Percentiles rank a stretch among this genome's conserved stretches.
phyloP scores from a whole-genome alignment of 306 rosid genomes.

The Psophocarpus tetragonolobus region DNA sequence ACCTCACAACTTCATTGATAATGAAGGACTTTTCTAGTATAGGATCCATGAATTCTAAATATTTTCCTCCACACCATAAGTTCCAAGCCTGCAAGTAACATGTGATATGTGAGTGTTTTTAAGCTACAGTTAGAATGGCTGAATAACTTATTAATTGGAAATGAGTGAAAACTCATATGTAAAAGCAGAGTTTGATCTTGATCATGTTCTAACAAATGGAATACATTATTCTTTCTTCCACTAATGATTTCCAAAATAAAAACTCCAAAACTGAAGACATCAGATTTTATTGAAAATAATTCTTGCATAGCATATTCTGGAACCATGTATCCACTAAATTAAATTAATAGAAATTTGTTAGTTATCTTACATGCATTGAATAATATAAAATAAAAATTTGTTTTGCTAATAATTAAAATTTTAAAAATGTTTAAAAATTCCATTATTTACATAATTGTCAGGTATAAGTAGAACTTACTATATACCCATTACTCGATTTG shows the following conservation, averaged over 20 bases:
- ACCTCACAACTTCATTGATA: conserved; percentile 23
- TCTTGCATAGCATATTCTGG: not conserved
- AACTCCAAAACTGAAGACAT: conserved; percentile 11
- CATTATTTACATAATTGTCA: not conserved
- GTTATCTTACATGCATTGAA: not conserved
- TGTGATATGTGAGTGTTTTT: not conserved
- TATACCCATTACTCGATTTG: conserved; percentile 47
- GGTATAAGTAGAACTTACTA: conserved; percentile 26
- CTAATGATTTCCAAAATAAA: not conserved
- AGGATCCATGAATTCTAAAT: conserved; percentile 44
- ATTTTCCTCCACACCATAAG: conserved; percentile 43
- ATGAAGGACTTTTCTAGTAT: conserved; percentile 14
- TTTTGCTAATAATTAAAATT: too few relatives aligned
- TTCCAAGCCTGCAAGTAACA: conserved; percentile 41
- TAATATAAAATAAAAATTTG: not conserved
- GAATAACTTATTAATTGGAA: not conserved
- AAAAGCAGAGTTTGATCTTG: not conserved
- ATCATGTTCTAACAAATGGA: not conserved
- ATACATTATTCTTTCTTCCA: not conserved
- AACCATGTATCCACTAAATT: not conserved
- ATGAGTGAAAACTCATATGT: not conserved
- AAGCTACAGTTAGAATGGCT: not conserved
- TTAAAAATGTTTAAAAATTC: not conserved
- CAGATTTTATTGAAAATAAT: not conserved
- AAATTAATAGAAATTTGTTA: too few relatives aligned